Conservation (phyloP, 495 filamentous ascomycete genomes). For the Cetradonia linearis region DNA sequence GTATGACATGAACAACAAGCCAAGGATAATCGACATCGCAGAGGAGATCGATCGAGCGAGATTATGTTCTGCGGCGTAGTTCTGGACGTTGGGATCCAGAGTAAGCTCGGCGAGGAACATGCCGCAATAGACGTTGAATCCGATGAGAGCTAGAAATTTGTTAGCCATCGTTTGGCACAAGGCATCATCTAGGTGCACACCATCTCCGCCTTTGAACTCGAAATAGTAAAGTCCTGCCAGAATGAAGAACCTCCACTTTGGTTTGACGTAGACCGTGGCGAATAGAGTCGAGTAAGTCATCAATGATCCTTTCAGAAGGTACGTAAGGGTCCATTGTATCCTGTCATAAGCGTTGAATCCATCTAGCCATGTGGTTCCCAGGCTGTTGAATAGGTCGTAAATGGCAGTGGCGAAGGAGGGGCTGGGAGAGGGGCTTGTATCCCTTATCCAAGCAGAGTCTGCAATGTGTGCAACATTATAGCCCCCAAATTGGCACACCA, state of each 20-base stretch:
- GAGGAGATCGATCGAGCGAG: constrained; percentile 37
- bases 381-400: constrained; percentile 39
- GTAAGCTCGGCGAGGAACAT: constrained; percentile 53
- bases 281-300: constrained; percentile 48
- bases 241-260: constrained; percentile 43
- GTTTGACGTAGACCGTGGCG: constrained; percentile 46
- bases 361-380: constrained; percentile 48
- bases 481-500: constrained; percentile 46
- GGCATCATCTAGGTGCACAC: constrained; percentile 23
- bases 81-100: constrained; percentile 40
- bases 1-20: constrained; percentile 49
- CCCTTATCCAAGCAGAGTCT: constrained; percentile 51
- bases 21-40: constrained; percentile 34
- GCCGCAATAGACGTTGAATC: constrained; percentile 54
- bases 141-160: constrained; percentile 35
- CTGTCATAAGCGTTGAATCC: constrained; percentile 51
- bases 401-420: constrained; percentile 31
- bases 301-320: constrained; percentile 51
- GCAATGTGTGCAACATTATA: constrained; percentile 46
- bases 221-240: constrained; percentile 17
- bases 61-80: constrained; percentile 38
- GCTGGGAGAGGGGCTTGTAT: constrained; percentile 40
- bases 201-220: constrained; percentile 26
- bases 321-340: constrained; percentile 58
- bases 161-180: constrained; percentile 16